phyloP scores from a whole-genome alignment of 2,329 filamentous ascomycete species.

The Aspergillus vadensis region DNA sequence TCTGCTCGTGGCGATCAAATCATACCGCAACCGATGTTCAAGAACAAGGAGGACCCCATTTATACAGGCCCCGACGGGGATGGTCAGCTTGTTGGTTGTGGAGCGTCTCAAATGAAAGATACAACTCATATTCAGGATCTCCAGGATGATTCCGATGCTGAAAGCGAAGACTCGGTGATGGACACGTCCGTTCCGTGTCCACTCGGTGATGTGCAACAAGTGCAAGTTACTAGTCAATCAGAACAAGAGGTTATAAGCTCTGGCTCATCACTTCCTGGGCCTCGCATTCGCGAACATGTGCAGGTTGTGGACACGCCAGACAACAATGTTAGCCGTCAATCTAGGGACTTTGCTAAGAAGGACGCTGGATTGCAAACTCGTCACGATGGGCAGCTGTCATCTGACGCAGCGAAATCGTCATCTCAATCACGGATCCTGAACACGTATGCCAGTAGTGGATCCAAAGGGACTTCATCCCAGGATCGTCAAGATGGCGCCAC shows the following conservation, averaged over 20 bases:
- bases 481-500: constrained; percentile 12
- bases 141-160: constrained; percentile 19
- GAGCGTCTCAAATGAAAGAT: not conserved
- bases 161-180: constrained; percentile 40
- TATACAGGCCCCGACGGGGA: not conserved
- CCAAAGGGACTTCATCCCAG: constrained; percentile 21
- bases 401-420: constrained; percentile 30
- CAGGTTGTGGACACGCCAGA: constrained; percentile 38
- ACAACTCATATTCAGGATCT: not conserved
- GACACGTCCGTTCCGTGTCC: constrained; percentile 38
- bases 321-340: constrained; percentile 12
- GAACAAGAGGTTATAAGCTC: constrained; percentile 28
- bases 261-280: constrained; percentile 22
- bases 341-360: constrained; percentile 1
- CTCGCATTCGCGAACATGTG: constrained; percentile 21
- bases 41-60: not conserved
- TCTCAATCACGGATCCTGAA: constrained; percentile 39
- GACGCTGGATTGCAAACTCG: not conserved
- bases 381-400: constrained; percentile 20
- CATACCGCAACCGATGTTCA: not conserved
- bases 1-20: not conserved
- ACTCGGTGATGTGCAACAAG: constrained; percentile 28
- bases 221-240: constrained; percentile 25
- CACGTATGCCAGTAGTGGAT: constrained; percentile 31
- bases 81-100: not conserved